Percentiles rank a stretch among this genome's conserved stretches.
These are phyloP conservation scores for Solanum chiquidenum DNA, from an alignment of 257 asterid genomes.

Conservation along the genomic window DNA sequence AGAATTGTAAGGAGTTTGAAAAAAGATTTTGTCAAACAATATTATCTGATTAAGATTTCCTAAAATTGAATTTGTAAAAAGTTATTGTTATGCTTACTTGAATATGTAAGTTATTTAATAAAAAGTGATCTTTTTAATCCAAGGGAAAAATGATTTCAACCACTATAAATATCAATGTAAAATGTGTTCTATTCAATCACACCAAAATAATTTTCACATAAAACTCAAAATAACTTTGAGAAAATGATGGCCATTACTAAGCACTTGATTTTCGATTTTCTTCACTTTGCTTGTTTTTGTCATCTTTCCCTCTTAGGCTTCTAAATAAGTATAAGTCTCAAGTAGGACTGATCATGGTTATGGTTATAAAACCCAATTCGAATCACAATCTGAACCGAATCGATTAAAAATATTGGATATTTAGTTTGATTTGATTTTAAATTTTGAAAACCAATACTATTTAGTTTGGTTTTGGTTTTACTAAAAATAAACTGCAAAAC, in stretches of 20 bases:
- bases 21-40: not conserved
- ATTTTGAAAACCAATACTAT: too few relatives aligned
- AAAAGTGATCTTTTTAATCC: not conserved
- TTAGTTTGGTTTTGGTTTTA: too few relatives aligned
- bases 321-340: too few relatives aligned
- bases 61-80: not conserved
- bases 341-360: too few relatives aligned
- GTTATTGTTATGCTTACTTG: not conserved
- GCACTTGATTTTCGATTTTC: not conserved
- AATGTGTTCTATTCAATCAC: not conserved
- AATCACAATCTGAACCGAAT: too few relatives aligned
- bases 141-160: not conserved
- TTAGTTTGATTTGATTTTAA: too few relatives aligned
- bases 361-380: too few relatives aligned
- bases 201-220: not conserved
- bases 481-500: too few relatives aligned
- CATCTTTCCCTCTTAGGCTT: not conserved
- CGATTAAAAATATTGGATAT: too few relatives aligned
- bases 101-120: not conserved
- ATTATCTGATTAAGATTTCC: too few relatives aligned
- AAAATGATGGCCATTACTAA: not conserved
- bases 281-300: not conserved
- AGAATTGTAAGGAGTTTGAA: not conserved
- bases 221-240: not conserved
- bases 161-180: not conserved